phyloP scores from a whole-genome alignment of 192 early-diverging fungal species.

The Radiomyces spectabilis region DNA sequence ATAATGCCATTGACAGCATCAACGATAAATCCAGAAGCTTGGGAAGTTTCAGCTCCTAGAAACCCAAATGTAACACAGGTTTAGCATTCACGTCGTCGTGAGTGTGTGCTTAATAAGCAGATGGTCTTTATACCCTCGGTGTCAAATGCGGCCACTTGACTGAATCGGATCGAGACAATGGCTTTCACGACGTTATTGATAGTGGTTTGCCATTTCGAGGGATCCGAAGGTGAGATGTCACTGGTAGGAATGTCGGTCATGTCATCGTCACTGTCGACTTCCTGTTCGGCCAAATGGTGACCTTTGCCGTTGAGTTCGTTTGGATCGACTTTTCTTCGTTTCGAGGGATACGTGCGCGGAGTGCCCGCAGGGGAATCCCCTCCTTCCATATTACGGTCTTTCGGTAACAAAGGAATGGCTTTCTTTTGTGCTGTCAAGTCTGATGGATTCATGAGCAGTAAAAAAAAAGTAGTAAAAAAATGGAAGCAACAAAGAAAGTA shows the following conservation, averaged over 20 bases:
- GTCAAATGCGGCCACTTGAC: conserved; percentile 71
- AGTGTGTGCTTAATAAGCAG: background rate
- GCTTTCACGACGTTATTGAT: conserved; percentile 59
- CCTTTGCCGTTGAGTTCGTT: background rate
- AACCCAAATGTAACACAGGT: background rate
- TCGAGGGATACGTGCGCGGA: background rate
- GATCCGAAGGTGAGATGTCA: conserved; percentile 19
- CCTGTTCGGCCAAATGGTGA: background rate
- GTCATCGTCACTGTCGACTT: background rate
- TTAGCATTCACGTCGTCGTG: too few relatives aligned
- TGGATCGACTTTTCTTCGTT: conserved; percentile 12
- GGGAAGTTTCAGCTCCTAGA: conserved; percentile 55
- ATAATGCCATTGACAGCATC: conserved; percentile 63
- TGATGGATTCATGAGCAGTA: too few relatives aligned
- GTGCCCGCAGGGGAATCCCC: conserved; percentile 19
- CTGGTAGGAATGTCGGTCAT: background rate
- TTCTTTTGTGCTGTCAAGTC: too few relatives aligned
- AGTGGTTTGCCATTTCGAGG: conserved; percentile 62
- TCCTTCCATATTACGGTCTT: conserved; percentile 18
- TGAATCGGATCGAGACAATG: conserved; percentile 73
- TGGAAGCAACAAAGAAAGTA: background rate
- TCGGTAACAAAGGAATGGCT: too few relatives aligned
- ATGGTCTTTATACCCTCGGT: conserved; percentile 45
- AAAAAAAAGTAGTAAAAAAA: conserved; percentile 1
- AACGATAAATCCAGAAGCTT: conserved; percentile 81